These are phyloP conservation scores for Microdochium trichocladiopsis DNA, from an alignment of 2,329 filamentous ascomycete species.

Conservation along the genomic window DNA sequence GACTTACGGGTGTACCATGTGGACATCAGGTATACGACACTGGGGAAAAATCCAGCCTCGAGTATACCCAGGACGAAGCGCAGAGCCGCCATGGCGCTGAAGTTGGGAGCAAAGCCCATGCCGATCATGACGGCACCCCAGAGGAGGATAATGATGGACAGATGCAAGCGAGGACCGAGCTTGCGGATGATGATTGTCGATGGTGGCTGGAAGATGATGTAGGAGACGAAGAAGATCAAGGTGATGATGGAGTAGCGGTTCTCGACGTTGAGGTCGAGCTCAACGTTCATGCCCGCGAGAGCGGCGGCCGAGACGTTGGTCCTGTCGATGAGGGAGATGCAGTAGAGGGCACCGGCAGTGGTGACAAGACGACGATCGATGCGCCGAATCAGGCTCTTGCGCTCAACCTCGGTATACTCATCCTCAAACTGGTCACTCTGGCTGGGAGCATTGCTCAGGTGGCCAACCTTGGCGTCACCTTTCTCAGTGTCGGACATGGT, in stretches of 20 bases:
- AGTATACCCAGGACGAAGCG: constrained; percentile 55
- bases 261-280: constrained; percentile 34
- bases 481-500: not conserved
- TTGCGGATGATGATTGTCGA: constrained; percentile 63
- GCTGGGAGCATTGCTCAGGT: not conserved
- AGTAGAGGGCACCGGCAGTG: constrained; percentile 62
- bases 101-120: constrained; percentile 54
- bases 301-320: constrained; percentile 69
- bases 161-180: constrained; percentile 53
- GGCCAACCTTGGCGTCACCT: not conserved
- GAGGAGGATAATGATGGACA: constrained; percentile 43
- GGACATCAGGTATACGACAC: constrained; percentile 64
- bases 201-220: constrained; percentile 64
- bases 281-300: constrained; percentile 56
- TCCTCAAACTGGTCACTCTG: not conserved
- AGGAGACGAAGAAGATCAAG: constrained; percentile 68
- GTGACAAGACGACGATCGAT: constrained; percentile 61
- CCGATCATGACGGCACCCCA: constrained; percentile 59
- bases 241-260: constrained; percentile 54
- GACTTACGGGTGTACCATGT: constrained; percentile 60
- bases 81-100: constrained; percentile 43
- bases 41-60: constrained; percentile 67
- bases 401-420: constrained; percentile 32
- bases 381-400: constrained; percentile 59
- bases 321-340: constrained; percentile 70